phyloP scores from a whole-genome alignment of 371 early-diverging fungal genomes.

The Umbelopsis sp. region DNA sequence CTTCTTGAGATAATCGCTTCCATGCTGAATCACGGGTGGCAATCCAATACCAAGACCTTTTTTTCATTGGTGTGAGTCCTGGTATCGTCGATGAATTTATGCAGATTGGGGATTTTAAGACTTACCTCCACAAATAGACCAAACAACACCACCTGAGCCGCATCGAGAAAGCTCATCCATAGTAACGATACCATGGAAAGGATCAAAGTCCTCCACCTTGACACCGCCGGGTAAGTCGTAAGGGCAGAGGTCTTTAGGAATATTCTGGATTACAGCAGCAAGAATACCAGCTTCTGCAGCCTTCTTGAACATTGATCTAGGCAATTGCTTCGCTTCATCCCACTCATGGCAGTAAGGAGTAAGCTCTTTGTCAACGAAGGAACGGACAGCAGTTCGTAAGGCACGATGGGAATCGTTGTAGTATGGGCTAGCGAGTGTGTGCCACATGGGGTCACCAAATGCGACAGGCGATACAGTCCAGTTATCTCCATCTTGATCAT shows the following conservation, averaged over 20 bases:
- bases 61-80: no score
- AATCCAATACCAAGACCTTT: conserved; percentile 71
- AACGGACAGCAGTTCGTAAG: conserved; percentile 52
- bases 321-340: conserved; percentile 66
- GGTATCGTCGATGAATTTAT: neutral
- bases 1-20: conserved; percentile 59
- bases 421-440: conserved; percentile 46
- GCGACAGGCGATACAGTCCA: conserved; percentile 37
- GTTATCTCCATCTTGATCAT: conserved; percentile 36
- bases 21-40: conserved; percentile 71
- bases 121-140: conserved; percentile 19
- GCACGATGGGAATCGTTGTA: conserved; percentile 64
- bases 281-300: conserved; percentile 64
- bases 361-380: conserved; percentile 64
- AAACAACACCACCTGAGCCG: conserved; percentile 73
- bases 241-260: conserved; percentile 28
- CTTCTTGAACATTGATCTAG: conserved; percentile 56
- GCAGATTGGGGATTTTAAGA: neutral
- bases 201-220: conserved; percentile 48
- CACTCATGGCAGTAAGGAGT: conserved; percentile 69
- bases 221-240: conserved; percentile 36
- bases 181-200: conserved; percentile 66
- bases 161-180: conserved; percentile 69
- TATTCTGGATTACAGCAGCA: conserved; percentile 43
- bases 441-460: conserved; percentile 75